Evolutionary conservation across 495 filamentous ascomycete genomes (phyloP).

Genomic region (Bacidia rubella): DNA sequence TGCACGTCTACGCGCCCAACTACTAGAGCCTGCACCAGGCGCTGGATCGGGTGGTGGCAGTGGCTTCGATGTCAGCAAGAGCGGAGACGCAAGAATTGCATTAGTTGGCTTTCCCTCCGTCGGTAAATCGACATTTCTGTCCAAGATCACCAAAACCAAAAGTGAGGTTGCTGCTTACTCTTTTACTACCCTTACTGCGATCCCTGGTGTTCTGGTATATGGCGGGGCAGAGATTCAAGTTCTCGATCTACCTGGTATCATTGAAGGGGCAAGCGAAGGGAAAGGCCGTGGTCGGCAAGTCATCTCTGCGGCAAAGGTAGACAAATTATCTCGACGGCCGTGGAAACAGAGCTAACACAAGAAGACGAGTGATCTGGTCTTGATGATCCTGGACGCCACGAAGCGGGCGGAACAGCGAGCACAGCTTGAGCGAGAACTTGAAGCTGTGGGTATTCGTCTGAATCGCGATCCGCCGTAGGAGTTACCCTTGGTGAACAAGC

Average conservation of each 20-base stretch:
- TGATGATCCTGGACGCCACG: conserved; percentile 96
- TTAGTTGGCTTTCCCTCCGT: conserved; percentile 97
- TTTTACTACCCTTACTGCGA: conserved; percentile 96
- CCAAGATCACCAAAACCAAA: conserved; percentile 98
- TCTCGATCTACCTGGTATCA: conserved; percentile 96
- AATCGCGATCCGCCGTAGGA: conserved; percentile 84
- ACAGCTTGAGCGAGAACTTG: conserved; percentile 80
- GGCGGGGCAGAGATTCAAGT: conserved; percentile 97
- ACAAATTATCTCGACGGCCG: background rate
- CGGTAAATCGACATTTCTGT: conserved; percentile 96
- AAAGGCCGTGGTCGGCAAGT: conserved; percentile 95
- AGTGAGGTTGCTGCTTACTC: conserved; percentile 93
- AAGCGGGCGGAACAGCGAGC: conserved; percentile 92
- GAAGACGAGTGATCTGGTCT: conserved; percentile 86
- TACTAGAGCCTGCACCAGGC: conserved; percentile 81
- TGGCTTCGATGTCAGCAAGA: conserved; percentile 96
- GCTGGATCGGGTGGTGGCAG: conserved; percentile 54
- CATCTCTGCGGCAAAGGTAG: conserved; percentile 85
- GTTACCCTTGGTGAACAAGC: conserved; percentile 11
- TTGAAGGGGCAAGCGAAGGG: conserved; percentile 91
- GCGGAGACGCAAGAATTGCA: conserved; percentile 91
- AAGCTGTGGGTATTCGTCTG: conserved; percentile 89
- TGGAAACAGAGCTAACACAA: background rate
- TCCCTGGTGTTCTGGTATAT: conserved; percentile 96
- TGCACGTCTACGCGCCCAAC: conserved; percentile 83